Evolutionary conservation across 306 rosid genomes (phyloP), one percentile per base, ranked within the genome.

Genomic region (Echinosophora koreensis): DNA sequence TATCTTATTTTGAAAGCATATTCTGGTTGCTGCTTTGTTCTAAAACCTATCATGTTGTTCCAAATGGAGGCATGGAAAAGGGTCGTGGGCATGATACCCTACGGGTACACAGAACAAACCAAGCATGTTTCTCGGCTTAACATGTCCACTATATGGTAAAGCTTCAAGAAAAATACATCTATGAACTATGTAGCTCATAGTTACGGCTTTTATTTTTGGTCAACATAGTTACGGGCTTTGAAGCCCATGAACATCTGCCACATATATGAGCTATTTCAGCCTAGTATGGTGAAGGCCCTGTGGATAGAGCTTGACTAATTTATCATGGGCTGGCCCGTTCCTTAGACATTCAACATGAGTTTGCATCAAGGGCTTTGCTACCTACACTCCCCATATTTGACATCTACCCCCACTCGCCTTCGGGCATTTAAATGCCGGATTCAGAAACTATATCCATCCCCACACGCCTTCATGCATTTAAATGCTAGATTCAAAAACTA

Each of bases 11-110:
- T 46, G 5, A 58, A 16, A 72, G 57, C 76, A 57, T 82, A 66
- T 72, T 76, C 76, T 73, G 3, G 56, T 71, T 71, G 72, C 5
- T 74, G 64, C 65, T 57, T 57, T 73, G 63, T 66, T 74, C 56
- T 44, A 51, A 74, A 73, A 57, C 64, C 49, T 66, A 70, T 73
- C 60, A 0, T 71, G 67, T 63, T 52, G 73, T 79, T 71, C 51
- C 74, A 14, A 7, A 17, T 80, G 73, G 68, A 54, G 73, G 50
- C 41, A 63, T 50, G 70, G 69, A 28, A 28, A 57, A 72, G 57
- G 34, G 18, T 34, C 54, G 37, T 51, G 55, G 50, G 18, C 51
- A 64, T 44, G 10, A 80, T 80, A 55, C 73, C 56, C 67, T 61
- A 34, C 47, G 28, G 17, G 14, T 10, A 37, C 69, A 37, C 69